A percentile compares a stretch with the other conserved stretches of the same genome.
These are phyloP conservation scores for Leavenworthia alabamica DNA, from an alignment of 345 rosid genomes.

Conservation along the genomic window DNA sequence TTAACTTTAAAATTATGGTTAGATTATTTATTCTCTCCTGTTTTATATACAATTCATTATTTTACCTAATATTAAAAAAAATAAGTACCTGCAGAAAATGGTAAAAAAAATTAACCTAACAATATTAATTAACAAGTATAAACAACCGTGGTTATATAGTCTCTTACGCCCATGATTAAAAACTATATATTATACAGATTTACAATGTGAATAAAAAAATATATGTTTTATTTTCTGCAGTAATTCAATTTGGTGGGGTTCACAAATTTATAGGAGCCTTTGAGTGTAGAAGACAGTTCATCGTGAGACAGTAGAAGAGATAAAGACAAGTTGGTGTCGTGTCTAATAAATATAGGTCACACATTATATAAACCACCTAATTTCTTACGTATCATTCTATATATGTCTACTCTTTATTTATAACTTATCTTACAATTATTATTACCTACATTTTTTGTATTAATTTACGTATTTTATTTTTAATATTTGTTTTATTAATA, in stretches of 20 bases:
- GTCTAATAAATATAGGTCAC: slow-evolving; percentile 14
- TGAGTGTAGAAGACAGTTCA: background rate
- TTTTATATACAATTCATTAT: too few species aligned
- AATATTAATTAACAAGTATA: too few species aligned
- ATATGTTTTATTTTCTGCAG: background rate
- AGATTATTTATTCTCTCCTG: too few species aligned
- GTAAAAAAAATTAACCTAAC: too few species aligned
- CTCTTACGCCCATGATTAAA: background rate
- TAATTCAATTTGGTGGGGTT: background rate
- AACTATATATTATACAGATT: background rate
- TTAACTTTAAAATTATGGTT: too few species aligned
- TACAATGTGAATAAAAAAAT: background rate
- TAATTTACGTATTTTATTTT: background rate
- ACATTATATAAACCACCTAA: slow-evolving; percentile 4
- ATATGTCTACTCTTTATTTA: background rate
- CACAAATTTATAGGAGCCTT: background rate
- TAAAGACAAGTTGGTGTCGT: too few species aligned
- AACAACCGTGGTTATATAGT: too few species aligned
- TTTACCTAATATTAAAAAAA: too few species aligned
- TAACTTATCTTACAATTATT: slow-evolving; percentile 1
- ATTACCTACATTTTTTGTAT: slow-evolving; percentile 1
- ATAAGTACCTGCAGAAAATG: too few species aligned
- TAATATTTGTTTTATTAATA: background rate
- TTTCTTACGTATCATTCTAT: slow-evolving; percentile 4
- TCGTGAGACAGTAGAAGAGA: too few species aligned